Evolutionary conservation across 2,329 filamentous ascomycete species (phyloP).

Genomic region (Colletotrichum lupini): DNA sequence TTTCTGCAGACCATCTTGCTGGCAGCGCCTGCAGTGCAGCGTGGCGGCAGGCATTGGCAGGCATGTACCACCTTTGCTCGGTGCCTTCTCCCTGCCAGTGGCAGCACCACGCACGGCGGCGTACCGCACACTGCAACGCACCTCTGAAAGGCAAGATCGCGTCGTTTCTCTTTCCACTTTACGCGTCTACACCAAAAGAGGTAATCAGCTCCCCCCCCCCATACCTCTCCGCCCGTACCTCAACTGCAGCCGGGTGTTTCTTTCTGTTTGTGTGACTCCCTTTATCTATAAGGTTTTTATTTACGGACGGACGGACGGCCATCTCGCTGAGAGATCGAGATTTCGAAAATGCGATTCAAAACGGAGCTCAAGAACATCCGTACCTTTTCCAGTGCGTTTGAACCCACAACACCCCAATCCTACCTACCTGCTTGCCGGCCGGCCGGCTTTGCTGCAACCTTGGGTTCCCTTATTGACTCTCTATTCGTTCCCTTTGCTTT

Average conservation of each 20-base stretch:
- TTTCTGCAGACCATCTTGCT: neutral
- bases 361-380: conserved; percentile 74
- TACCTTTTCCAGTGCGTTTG: conserved; percentile 69
- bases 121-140: neutral
- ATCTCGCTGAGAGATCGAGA: no score
- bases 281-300: neutral
- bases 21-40: neutral
- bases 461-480: neutral
- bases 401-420: neutral
- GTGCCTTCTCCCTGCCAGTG: conserved; percentile 5
- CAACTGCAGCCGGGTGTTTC: neutral
- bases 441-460: no score
- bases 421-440: neutral
- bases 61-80: conserved; percentile 10
- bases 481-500: neutral
- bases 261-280: neutral
- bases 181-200: conserved; percentile 4
- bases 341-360: conserved; percentile 69
- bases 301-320: neutral
- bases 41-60: conserved; percentile 11
- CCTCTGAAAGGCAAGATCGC: neutral
- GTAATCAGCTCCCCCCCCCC: neutral
- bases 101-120: neutral
- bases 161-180: neutral
- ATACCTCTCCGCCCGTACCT: neutral